Percentiles rank a stretch among this genome's conserved stretches.
Conservation (phyloP, 2,329 filamentous ascomycete species). For the Polychaeton citri region DNA sequence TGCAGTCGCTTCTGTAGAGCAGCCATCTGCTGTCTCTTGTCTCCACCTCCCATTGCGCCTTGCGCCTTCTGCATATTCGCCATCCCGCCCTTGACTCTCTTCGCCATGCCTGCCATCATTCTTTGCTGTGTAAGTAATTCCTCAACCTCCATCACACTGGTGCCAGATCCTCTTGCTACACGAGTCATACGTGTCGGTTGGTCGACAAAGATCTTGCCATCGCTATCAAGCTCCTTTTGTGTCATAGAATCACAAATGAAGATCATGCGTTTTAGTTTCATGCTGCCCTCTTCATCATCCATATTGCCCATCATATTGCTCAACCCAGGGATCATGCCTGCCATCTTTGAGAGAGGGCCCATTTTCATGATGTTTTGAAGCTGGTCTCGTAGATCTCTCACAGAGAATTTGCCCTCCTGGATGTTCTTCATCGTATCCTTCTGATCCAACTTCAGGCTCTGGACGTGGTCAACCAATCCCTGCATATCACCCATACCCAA, state of each 20-base stretch:
- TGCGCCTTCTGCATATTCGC: constrained; percentile 95
- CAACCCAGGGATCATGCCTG: constrained; percentile 95
- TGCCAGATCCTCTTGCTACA: constrained; percentile 79
- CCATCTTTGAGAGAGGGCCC: constrained; percentile 94
- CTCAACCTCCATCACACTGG: constrained; percentile 83
- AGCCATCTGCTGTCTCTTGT: constrained; percentile 85
- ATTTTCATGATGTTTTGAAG: constrained; percentile 99
- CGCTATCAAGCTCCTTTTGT: constrained; percentile 82
- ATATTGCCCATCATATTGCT: constrained; percentile 88
- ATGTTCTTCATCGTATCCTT: constrained; percentile 99
- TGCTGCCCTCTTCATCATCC: constrained; percentile 89
- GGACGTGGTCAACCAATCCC: constrained; percentile 89
- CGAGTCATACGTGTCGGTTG: constrained; percentile 88
- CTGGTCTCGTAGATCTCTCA: constrained; percentile 88
- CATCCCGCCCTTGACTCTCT: constrained; percentile 97
- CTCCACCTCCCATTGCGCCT: constrained; percentile 68
- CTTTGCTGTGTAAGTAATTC: constrained; percentile 94
- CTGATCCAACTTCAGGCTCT: constrained; percentile 86
- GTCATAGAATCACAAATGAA: constrained; percentile 99
- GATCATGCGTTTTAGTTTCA: constrained; percentile 94
- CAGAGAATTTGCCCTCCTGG: constrained; percentile 87
- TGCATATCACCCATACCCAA: constrained; percentile 96
- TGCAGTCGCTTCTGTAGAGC: constrained; percentile 95
- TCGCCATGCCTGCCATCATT: constrained; percentile 99
- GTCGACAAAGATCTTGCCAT: constrained; percentile 87